phyloP scores from a whole-genome alignment of 768 basidiomycete species.

The Tulasnella sp. region DNA sequence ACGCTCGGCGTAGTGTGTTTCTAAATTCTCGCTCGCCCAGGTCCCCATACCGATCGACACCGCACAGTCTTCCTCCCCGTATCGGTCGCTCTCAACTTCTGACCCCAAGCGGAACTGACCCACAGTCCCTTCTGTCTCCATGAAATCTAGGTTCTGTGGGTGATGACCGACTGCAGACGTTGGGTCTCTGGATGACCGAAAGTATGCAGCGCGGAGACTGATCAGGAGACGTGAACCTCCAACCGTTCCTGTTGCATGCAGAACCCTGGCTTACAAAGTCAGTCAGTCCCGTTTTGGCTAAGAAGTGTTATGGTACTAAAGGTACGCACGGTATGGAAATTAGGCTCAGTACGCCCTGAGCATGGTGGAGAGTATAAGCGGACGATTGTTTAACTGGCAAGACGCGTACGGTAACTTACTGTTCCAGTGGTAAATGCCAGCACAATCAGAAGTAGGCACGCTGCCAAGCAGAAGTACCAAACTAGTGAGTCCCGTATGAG shows the following conservation, averaged over 20 bases:
- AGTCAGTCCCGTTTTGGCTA: too few species aligned
- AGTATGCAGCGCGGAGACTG: background rate
- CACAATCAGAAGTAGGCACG: background rate
- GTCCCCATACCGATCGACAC: background rate
- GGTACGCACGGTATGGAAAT: background rate
- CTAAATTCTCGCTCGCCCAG: background rate
- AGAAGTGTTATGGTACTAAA: background rate
- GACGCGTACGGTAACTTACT: background rate
- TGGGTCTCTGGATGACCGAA: background rate
- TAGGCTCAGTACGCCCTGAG: background rate
- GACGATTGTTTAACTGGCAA: too few species aligned
- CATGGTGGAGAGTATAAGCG: too few species aligned
- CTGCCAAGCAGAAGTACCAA: background rate
- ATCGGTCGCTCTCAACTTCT: background rate
- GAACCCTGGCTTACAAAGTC: too few species aligned
- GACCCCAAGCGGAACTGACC: background rate
- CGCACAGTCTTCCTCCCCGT: background rate
- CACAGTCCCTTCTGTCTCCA: background rate
- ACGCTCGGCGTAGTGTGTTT: background rate
- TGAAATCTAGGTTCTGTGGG: background rate
- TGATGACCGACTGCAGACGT: background rate
- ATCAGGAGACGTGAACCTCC: background rate
- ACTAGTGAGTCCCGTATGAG: background rate
- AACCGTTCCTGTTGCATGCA: background rate
- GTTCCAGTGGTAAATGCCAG: background rate